Evolutionary conservation across 495 filamentous ascomycete genomes (phyloP).

Genomic region (Echria macrotheca): DNA sequence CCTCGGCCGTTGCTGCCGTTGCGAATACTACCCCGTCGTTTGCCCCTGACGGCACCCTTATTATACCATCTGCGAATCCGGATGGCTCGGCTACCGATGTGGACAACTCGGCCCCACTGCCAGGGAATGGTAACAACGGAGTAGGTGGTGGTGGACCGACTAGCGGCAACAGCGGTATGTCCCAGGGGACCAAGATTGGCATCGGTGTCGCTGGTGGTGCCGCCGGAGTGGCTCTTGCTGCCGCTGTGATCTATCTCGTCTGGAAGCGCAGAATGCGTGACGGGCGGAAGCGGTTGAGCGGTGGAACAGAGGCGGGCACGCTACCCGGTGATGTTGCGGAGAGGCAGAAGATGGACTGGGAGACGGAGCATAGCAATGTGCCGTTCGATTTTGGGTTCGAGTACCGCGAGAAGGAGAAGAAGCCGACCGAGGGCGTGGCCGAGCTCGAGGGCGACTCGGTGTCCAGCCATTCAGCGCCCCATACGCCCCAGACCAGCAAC

Average conservation of each 20-base stretch:
- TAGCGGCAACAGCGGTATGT: conserved; percentile 6
- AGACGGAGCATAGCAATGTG: conserved; percentile 24
- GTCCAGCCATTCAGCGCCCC: not conserved
- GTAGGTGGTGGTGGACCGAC: not conserved
- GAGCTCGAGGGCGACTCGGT: conserved; percentile 9
- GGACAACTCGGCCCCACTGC: not conserved
- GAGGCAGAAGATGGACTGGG: conserved; percentile 21
- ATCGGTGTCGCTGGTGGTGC: not conserved
- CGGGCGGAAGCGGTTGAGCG: not conserved
- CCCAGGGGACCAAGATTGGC: conserved; percentile 1
- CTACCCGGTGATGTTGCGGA: not conserved
- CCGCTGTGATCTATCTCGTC: not conserved
- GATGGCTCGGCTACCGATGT: not conserved
- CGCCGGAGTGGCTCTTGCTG: not conserved
- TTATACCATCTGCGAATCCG: not conserved
- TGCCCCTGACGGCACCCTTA: not conserved
- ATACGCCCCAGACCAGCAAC: too few species aligned
- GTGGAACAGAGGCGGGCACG: not conserved
- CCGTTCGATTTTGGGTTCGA: conserved; percentile 25
- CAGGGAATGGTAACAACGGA: conserved; percentile 1
- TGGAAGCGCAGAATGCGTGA: not conserved
- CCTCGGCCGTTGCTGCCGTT: conserved; percentile 9
- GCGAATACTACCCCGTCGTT: not conserved
- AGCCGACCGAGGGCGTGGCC: not conserved
- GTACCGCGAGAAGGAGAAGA: conserved; percentile 3